Evolutionary conservation across 1,139 yeast species (phyloP), one percentile per base, ranked within the genome.

Genomic region (Geotrichum klebahnii): DNA sequence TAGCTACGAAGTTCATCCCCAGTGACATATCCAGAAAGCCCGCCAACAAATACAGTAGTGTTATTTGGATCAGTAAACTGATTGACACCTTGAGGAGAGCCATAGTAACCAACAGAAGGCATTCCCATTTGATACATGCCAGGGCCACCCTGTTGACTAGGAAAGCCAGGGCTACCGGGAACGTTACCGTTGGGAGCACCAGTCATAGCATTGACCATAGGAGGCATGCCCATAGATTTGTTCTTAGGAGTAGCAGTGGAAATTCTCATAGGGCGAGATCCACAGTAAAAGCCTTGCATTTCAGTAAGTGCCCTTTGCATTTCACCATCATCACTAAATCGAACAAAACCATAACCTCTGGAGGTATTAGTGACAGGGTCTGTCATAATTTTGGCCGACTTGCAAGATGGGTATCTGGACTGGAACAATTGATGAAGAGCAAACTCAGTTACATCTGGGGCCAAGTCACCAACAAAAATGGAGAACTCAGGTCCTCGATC

Each of bases 1-100:
- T 84, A 74, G 3, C 85, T 73, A 57, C 82, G 77, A 46, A 90
- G 70, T 35, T 89, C 86, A 46, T 81, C 84, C 62, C 88, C 97
- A 14, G 80, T 74, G 24, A 87, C 89, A 47, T 82, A 81, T 19
- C 82, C 74, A 6, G 92, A 81, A 44, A 89, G 70, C 0, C 97
- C 97, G 23, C 97, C 97, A 20, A 89, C 92, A 66, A 89, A 89
- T n/a, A 89, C 96, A 0, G 97, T 89, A 10, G 96, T 87, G 65
- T 88, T 89, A 63, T 78, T 81, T 17, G 90, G 89, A 62, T 88
- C 95, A 37, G 83, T 74, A 62, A 72, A 83, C 57, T 79, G 80
- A 57, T 70, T 75, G 58, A 77, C 59, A 19, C 72, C 67, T 59
- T 70, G 75, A 16, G 67, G 57, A 12, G 56, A 51, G 31, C 67